These are phyloP conservation scores for Aegilops tauschii DNA, from an alignment of 176 grass and related monocot genomes.

Conservation along the genomic window DNA sequence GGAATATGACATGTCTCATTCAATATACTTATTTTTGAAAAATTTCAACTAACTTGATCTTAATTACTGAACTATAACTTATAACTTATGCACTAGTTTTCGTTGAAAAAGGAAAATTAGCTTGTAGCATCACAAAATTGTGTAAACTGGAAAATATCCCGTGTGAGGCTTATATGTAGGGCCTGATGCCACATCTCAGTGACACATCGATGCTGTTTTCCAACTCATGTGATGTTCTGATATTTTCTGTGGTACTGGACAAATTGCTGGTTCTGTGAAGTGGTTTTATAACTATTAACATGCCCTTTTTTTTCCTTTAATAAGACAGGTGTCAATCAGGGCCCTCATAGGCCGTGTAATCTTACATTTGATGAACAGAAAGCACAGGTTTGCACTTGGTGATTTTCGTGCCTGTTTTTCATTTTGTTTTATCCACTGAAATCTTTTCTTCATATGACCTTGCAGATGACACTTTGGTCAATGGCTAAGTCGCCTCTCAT, in stretches of 20 bases:
- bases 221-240: background rate
- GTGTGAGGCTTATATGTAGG: background rate
- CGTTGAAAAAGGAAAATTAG: background rate
- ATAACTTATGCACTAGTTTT: conserved; percentile 2
- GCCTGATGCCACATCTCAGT: background rate
- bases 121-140: conserved; percentile 22
- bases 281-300: background rate
- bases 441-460: background rate
- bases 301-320: background rate
- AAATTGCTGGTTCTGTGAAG: background rate
- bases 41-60: background rate
- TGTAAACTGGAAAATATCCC: conserved; percentile 10
- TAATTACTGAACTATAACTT: conserved; percentile 11
- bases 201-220: background rate
- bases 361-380: conserved; percentile 85
- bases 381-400: conserved; percentile 59
- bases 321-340: conserved; percentile 58
- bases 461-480: conserved; percentile 88
- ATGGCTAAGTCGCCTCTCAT: conserved; percentile 90
- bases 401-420: conserved; percentile 5
- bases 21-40: background rate
- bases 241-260: background rate
- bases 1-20: background rate
- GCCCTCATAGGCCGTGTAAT: conserved; percentile 71
- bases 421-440: conserved; percentile 21